Percentiles rank a stretch among this genome's conserved stretches.
Evolutionary conservation across 1,139 yeast genomes (phyloP).

Genomic region (Suhomyces bolitotheri): DNA sequence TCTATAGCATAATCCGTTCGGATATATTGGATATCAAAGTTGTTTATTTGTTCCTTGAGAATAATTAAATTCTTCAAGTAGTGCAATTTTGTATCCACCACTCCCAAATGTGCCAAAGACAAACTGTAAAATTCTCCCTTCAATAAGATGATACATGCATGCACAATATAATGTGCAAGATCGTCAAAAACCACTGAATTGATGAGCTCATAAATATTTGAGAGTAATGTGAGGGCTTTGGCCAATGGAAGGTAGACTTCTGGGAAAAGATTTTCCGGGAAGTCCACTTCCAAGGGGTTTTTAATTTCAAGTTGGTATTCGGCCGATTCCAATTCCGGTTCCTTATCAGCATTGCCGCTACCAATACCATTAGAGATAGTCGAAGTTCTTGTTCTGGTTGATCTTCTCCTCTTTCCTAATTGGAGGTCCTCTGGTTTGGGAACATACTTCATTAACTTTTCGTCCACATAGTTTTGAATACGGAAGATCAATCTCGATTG

Average conservation of each 20-base stretch:
- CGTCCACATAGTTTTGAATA: slow-evolving; percentile 71
- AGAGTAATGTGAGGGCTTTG: slow-evolving; percentile 67
- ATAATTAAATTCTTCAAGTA: slow-evolving; percentile 71
- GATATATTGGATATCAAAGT: slow-evolving; percentile 77
- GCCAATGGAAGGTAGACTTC: slow-evolving; percentile 75
- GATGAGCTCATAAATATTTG: slow-evolving; percentile 78
- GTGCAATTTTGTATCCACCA: slow-evolving; percentile 63
- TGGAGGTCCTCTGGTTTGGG: slow-evolving; percentile 64
- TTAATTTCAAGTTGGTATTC: slow-evolving; percentile 3
- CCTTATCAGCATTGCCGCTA: slow-evolving; percentile 1
- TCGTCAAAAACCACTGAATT: slow-evolving; percentile 82
- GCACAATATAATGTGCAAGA: slow-evolving; percentile 83
- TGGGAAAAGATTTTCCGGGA: slow-evolving; percentile 42
- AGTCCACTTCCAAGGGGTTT: slow-evolving; percentile 33
- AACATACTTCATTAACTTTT: slow-evolving; percentile 62
- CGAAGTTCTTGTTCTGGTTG: slow-evolving; percentile 4
- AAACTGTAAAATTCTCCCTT: slow-evolving; percentile 51
- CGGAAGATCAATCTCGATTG: slow-evolving; percentile 80
- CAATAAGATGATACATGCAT: slow-evolving; percentile 65
- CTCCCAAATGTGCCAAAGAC: slow-evolving; percentile 40
- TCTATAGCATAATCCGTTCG: slow-evolving; percentile 75
- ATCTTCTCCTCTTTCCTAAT: slow-evolving; percentile 10
- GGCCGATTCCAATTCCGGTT: neutral
- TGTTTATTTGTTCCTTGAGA: slow-evolving; percentile 68
- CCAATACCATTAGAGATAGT: neutral